phyloP scores from a whole-genome alignment of 257 asterid species.

The Salvia splendens region DNA sequence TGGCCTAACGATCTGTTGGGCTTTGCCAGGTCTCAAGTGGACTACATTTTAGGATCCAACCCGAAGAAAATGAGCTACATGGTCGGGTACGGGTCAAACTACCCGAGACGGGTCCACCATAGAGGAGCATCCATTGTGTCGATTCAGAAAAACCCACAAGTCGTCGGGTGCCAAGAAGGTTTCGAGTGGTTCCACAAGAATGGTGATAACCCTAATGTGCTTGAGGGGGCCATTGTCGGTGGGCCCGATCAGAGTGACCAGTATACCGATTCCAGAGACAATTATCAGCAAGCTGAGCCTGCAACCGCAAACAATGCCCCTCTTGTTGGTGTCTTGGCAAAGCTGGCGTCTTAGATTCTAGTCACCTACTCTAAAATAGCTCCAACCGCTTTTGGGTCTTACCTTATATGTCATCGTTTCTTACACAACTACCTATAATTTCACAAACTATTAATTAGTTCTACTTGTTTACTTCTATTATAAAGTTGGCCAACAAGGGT shows the following conservation, averaged over 20 bases:
- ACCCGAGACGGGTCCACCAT: not conserved
- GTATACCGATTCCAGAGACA: slow-evolving; percentile 41
- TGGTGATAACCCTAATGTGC: slow-evolving; percentile 54
- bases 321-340: slow-evolving; percentile 59
- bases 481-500: no score
- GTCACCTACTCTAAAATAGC: no score
- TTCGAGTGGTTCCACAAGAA: slow-evolving; percentile 46
- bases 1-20: slow-evolving; percentile 32
- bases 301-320: slow-evolving; percentile 58
- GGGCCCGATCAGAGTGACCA: slow-evolving; percentile 53
- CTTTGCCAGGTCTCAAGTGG: slow-evolving; percentile 52
- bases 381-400: no score
- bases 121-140: slow-evolving; percentile 34
- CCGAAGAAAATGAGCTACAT: not conserved
- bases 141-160: slow-evolving; percentile 27
- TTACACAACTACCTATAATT: no score
- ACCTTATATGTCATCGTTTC: no score
- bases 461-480: no score
- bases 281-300: slow-evolving; percentile 52
- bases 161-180: slow-evolving; percentile 54
- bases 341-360: slow-evolving; percentile 31
- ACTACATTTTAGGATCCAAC: not conserved
- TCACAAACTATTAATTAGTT: no score
- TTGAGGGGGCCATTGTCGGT: slow-evolving; percentile 66
- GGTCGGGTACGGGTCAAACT: not conserved